Evolutionary conservation across 2,329 filamentous ascomycete species (phyloP).

Genomic region (Venturia aucupariae): DNA sequence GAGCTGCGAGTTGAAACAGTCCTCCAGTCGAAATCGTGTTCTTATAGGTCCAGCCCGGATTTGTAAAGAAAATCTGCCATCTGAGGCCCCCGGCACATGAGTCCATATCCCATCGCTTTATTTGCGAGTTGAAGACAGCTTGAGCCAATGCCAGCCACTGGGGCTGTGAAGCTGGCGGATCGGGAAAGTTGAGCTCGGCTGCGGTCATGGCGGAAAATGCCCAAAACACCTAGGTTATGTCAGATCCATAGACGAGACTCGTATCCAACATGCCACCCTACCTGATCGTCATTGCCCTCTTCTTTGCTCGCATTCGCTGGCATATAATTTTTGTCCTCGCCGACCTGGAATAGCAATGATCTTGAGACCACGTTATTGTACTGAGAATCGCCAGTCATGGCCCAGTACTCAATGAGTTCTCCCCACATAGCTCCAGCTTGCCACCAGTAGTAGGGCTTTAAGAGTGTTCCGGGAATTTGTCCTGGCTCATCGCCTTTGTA

Average conservation of each 20-base stretch:
- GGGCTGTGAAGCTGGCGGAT: slow-evolving; percentile 44
- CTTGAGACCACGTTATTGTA: slow-evolving; percentile 35
- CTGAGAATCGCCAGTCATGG: slow-evolving; percentile 36
- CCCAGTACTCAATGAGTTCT: slow-evolving; percentile 35
- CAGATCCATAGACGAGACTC: slow-evolving; percentile 42
- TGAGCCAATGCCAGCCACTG: slow-evolving; percentile 76
- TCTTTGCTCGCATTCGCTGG: slow-evolving; percentile 35
- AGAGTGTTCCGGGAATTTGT: slow-evolving; percentile 27
- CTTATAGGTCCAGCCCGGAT: slow-evolving; percentile 55
- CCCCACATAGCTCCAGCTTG: slow-evolving; percentile 33
- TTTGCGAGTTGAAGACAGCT: slow-evolving; percentile 73
- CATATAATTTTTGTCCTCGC: slow-evolving; percentile 35
- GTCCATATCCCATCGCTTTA: slow-evolving; percentile 56
- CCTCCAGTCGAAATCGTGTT: slow-evolving; percentile 51
- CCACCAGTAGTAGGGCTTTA: slow-evolving; percentile 40
- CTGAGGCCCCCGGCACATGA: slow-evolving; percentile 66
- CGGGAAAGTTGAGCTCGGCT: slow-evolving; percentile 59
- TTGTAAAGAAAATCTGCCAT: slow-evolving; percentile 79
- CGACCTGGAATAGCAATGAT: slow-evolving; percentile 34
- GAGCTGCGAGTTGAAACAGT: slow-evolving; percentile 51
- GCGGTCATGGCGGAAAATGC: slow-evolving; percentile 59
- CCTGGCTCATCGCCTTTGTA: slow-evolving; percentile 14
- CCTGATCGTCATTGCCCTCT: slow-evolving; percentile 63
- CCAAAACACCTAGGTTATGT: slow-evolving; percentile 53
- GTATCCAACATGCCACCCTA: background rate